These are phyloP conservation scores for Zygoascus meyerae DNA, from an alignment of 1,139 yeast genomes.

Conservation along the genomic window DNA sequence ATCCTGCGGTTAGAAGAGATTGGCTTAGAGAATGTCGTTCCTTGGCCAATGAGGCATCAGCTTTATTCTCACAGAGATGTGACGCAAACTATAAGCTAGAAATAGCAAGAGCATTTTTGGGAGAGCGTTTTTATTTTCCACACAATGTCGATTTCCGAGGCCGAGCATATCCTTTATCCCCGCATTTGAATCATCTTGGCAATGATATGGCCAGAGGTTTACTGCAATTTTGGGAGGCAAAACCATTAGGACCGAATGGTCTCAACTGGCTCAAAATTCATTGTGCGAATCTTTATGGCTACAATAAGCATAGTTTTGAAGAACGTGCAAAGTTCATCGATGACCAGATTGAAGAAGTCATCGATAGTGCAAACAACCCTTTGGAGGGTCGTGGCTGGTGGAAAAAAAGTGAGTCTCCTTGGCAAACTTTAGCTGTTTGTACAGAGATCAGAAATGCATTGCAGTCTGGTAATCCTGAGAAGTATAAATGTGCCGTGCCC, in stretches of 20 bases:
- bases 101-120: slow-evolving; percentile 80
- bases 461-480: slow-evolving; percentile 64
- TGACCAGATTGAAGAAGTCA: slow-evolving; percentile 54
- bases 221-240: slow-evolving; percentile 84
- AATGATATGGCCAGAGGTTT: slow-evolving; percentile 86
- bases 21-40: slow-evolving; percentile 60
- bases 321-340: slow-evolving; percentile 75
- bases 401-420: slow-evolving; percentile 85
- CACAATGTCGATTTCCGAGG: slow-evolving; percentile 95
- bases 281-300: slow-evolving; percentile 80
- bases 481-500: slow-evolving; percentile 74
- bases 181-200: slow-evolving; percentile 76
- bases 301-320: slow-evolving; percentile 72
- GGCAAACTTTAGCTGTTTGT: slow-evolving; percentile 90
- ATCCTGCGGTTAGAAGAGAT: slow-evolving; percentile 63
- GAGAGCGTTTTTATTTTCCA: slow-evolving; percentile 85
- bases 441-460: slow-evolving; percentile 72
- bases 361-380: slow-evolving; percentile 70
- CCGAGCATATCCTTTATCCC: slow-evolving; percentile 90
- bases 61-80: slow-evolving; percentile 81
- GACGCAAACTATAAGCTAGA: slow-evolving; percentile 90
- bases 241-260: slow-evolving; percentile 67
- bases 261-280: slow-evolving; percentile 87
- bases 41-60: slow-evolving; percentile 54
- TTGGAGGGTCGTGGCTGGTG: slow-evolving; percentile 62